Conservation (phyloP, 805 yeast species). For the Pichia californica region DNA sequence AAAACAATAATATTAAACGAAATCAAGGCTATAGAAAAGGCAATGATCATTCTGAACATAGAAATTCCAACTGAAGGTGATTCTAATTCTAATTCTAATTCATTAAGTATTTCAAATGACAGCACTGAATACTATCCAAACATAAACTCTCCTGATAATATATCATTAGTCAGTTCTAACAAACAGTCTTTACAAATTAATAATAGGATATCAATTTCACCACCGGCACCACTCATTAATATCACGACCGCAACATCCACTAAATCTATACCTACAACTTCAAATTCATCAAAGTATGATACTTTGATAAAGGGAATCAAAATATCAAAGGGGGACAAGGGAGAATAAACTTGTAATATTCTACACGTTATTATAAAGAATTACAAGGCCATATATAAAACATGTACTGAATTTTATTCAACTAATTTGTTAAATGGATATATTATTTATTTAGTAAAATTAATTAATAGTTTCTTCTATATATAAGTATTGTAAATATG, state of each 20-base stretch:
- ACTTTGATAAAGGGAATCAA: conserved; percentile 12
- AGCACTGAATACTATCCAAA: conserved; percentile 3
- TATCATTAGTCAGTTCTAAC: not conserved
- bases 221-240: not conserved
- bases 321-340: conserved; percentile 25
- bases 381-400: not conserved
- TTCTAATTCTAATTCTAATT: not conserved
- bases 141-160: not conserved
- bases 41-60: conserved; percentile 19
- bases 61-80: conserved; percentile 1
- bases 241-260: not conserved
- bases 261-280: not conserved
- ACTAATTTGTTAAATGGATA: too few species aligned
- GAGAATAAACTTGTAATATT: conserved; percentile 16
- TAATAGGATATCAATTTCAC: conserved; percentile 3
- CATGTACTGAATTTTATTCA: too few species aligned
- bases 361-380: too few species aligned
- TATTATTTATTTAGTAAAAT: too few species aligned
- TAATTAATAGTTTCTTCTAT: not conserved
- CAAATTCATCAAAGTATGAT: conserved; percentile 6
- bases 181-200: conserved; percentile 3
- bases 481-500: too few species aligned
- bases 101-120: conserved; percentile 2
- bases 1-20: conserved; percentile 21
- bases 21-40: conserved; percentile 20